Base-by-base conservation (phyloP, 345 rosid species). In the Eucalyptus pauciflora region DNA sequence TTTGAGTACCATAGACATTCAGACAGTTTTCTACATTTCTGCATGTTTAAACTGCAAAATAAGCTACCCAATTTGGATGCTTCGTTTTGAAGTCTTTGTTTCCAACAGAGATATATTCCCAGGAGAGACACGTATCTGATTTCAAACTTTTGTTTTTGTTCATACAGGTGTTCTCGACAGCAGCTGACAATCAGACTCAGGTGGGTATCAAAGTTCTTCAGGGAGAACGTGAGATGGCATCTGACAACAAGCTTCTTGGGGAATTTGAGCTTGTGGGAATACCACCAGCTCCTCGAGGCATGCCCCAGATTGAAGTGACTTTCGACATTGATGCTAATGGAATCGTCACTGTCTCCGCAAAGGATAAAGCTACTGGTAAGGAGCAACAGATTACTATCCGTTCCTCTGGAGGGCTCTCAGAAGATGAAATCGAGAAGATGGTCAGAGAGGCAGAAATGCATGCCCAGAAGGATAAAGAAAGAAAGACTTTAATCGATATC, bases 311-410 rank as follows among this genome's bases (percentile, higher is more conserved):
- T 2, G 92, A 91, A 46, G 94, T 92, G 7, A 88, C 92, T 1
- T 92, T 92, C n/a, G 92, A 92, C 80, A 92, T 92, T 37, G 94
- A 92, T 76, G 94, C 93, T 54, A 92, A 90, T 56, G 94, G 93
- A 5, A 91, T 92, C 6, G 91, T 92, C 20, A 91, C 92, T 3
- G 94, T 92, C 24, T 90, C 93, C 0, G 94, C 94, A 31, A 89
- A 91, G 88, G 94, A 92, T 87, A 90, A 92, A 88, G 64, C 93
- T n/a, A 91, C 94, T 12, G 92, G 88, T 9, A 91, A 91, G 64
- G 92, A 92, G 87, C 91, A 92, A 54, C 92, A 92, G 86, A 92
- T 92, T 17, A 90, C 94, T 5, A 92, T 92, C 69, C 90, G 93
- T 6, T 90, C 93, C 25, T 92, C 93, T 12, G 93, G 93, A 46